Conservation (phyloP, 257 asterid genomes). For the Lantana camara region DNA sequence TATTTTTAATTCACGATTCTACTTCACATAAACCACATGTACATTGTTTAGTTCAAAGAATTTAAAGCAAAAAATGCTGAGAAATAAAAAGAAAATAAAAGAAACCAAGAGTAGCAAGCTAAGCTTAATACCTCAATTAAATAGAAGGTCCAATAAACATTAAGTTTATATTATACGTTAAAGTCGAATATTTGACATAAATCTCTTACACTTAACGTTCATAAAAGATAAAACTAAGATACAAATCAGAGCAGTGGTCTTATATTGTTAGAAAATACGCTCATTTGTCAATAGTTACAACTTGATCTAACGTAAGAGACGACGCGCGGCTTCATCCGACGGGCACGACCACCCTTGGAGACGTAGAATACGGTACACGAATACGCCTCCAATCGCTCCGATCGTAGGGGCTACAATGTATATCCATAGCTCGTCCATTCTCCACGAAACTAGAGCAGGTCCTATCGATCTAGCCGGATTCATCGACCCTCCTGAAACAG, state of each 20-base stretch:
- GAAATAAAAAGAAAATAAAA: too few relatives aligned
- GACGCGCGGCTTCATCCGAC: slow-evolving; percentile 23
- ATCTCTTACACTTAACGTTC: neutral
- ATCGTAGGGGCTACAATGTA: slow-evolving; percentile 72
- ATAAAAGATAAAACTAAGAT: neutral
- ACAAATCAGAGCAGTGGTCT: neutral
- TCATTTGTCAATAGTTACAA: neutral
- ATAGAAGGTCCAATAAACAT: too few relatives aligned
- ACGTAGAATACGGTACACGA: slow-evolving; percentile 60
- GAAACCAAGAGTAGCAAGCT: too few relatives aligned
- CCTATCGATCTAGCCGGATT: slow-evolving; percentile 96
- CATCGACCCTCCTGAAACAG: slow-evolving; percentile 91
- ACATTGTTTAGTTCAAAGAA: too few relatives aligned
- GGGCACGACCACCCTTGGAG: slow-evolving; percentile 80
- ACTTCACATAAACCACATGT: too few relatives aligned
- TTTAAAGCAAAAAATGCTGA: too few relatives aligned
- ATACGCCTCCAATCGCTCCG: slow-evolving; percentile 73
- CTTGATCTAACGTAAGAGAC: slow-evolving; percentile 28
- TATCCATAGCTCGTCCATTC: slow-evolving; percentile 66
- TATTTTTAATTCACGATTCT: too few relatives aligned
- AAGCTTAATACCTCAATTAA: too few relatives aligned
- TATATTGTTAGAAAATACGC: too few relatives aligned
- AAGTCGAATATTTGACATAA: neutral
- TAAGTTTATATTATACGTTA: neutral
- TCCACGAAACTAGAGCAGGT: slow-evolving; percentile 82